Conservation (phyloP, 441 rosid species). For the Geranium incanum region DNA sequence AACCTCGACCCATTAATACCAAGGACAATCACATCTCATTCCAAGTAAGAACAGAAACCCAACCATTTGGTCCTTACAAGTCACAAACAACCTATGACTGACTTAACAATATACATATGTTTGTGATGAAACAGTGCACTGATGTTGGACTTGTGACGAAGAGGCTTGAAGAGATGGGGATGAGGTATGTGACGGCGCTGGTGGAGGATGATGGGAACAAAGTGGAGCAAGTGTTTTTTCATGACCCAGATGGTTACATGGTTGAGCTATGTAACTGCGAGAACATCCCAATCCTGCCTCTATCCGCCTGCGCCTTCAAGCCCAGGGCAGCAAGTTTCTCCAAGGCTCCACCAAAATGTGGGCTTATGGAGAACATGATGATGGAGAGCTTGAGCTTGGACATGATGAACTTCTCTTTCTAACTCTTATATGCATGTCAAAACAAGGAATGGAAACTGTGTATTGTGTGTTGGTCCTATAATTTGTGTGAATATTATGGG, state of each 20-base stretch:
- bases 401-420: constrained; percentile 51
- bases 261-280: constrained; percentile 57
- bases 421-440: background rate
- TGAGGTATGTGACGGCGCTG: constrained; percentile 41
- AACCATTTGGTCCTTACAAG: no score
- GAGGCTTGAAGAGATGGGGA: constrained; percentile 46
- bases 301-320: constrained; percentile 28
- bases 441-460: background rate
- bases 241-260: constrained; percentile 67
- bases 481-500: background rate
- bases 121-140: constrained; percentile 27
- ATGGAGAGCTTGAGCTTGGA: constrained; percentile 72
- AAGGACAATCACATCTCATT: constrained; percentile 67
- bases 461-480: background rate
- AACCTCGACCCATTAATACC: constrained; percentile 52
- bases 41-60: constrained; percentile 30
- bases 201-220: constrained; percentile 45
- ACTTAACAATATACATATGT: background rate
- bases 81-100: background rate
- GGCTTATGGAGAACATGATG: constrained; percentile 55
- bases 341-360: constrained; percentile 31
- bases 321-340: constrained; percentile 28
- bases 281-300: constrained; percentile 44
- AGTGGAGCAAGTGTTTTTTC: constrained; percentile 57
- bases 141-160: constrained; percentile 43